phyloP scores from a whole-genome alignment of 179 eudicot genomes.

The Dionaea muscipula region DNA sequence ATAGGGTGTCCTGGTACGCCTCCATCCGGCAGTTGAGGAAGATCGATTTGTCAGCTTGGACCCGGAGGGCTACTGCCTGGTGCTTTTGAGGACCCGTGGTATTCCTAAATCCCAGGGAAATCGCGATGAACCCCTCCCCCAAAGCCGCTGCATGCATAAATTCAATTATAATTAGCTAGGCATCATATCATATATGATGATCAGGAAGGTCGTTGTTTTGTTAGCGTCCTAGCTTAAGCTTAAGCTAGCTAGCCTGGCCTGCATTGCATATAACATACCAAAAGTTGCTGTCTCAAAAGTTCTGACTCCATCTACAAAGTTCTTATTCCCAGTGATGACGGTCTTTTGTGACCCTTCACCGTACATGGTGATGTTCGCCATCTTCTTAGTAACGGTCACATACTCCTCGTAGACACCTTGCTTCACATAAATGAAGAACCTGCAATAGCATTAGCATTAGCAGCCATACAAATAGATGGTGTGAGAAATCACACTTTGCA shows the following conservation, averaged over 20 bases:
- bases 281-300: conserved; percentile 64
- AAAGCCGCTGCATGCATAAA: conserved; percentile 32
- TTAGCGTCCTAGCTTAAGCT: too few species aligned
- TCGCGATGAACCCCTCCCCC: conserved; percentile 57
- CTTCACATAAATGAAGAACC: conserved; percentile 48
- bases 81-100: conserved; percentile 65
- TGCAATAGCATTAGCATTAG: conserved; percentile 10
- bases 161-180: background rate
- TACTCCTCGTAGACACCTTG: conserved; percentile 57
- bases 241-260: too few species aligned
- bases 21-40: conserved; percentile 62
- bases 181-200: too few species aligned
- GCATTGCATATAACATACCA: conserved; percentile 30
- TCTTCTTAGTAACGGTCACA: conserved; percentile 42
- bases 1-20: conserved; percentile 65
- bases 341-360: conserved; percentile 84
- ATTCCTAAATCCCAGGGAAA: conserved; percentile 56
- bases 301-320: conserved; percentile 44
- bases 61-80: conserved; percentile 77
- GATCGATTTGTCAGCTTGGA: conserved; percentile 50
- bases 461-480: too few species aligned
- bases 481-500: too few species aligned
- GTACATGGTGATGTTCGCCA: conserved; percentile 52
- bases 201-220: too few species aligned
- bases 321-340: conserved; percentile 59